Evolutionary conservation across 805 yeast species (phyloP).

Genomic region (Metschnikowia proteae): DNA sequence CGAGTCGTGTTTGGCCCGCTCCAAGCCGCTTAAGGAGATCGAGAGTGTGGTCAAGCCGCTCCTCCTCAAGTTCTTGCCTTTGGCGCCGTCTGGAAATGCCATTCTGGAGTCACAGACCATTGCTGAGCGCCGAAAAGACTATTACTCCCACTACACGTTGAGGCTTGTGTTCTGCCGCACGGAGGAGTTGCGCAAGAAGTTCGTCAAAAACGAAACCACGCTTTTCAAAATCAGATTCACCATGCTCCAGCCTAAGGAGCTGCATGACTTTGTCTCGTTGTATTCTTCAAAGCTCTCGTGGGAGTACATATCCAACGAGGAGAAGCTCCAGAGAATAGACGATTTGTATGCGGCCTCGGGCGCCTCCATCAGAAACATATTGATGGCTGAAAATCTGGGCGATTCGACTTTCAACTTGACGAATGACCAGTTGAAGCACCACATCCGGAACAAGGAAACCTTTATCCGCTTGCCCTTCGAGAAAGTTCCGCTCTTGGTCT

Average conservation of each 20-base stretch:
- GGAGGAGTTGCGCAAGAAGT: constrained; percentile 77
- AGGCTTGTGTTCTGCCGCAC: constrained; percentile 86
- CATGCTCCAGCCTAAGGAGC: constrained; percentile 60
- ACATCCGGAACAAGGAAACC: constrained; percentile 50
- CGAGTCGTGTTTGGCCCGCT: constrained; percentile 68
- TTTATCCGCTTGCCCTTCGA: constrained; percentile 88
- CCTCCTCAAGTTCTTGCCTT: constrained; percentile 61
- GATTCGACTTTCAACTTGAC: constrained; percentile 27
- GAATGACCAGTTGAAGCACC: constrained; percentile 51
- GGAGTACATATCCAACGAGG: constrained; percentile 62
- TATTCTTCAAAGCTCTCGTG: constrained; percentile 59
- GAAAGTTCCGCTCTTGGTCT: constrained; percentile 72
- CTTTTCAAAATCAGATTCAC: constrained; percentile 73
- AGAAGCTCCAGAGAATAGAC: constrained; percentile 47
- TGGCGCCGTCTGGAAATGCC: constrained; percentile 35
- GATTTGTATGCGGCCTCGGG: constrained; percentile 56
- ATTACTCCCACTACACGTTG: constrained; percentile 84
- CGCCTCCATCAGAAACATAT: constrained; percentile 33
- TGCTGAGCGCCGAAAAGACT: constrained; percentile 79
- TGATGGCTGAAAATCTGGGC: constrained; percentile 30
- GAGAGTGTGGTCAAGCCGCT: constrained; percentile 64
- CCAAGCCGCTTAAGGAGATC: constrained; percentile 59
- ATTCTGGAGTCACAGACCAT: constrained; percentile 36
- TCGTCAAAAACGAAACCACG: constrained; percentile 69
- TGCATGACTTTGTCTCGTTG: constrained; percentile 61